These are phyloP conservation scores for Pythium oligandrum DNA, from an alignment of 352 stramenopile genomes.

Conservation along the genomic window DNA sequence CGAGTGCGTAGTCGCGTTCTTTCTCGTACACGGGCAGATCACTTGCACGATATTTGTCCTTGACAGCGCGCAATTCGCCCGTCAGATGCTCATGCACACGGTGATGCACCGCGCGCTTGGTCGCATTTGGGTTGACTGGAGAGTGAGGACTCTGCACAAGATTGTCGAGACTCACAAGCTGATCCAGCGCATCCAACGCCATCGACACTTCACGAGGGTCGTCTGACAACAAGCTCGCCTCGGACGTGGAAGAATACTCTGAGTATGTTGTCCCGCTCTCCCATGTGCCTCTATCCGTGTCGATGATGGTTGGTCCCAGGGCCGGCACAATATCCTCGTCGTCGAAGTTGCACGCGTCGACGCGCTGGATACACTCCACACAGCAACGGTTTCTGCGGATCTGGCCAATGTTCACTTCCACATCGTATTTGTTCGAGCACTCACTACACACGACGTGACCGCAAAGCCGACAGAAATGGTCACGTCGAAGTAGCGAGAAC, in stretches of 20 bases:
- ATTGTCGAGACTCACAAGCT: conserved; percentile 19
- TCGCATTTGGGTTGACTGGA: conserved; percentile 27
- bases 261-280: conserved; percentile 6
- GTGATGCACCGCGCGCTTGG: conserved; percentile 9
- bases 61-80: conserved; percentile 22
- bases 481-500: conserved; percentile 20
- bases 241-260: too few species aligned
- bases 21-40: conserved; percentile 22
- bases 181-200: conserved; percentile 38
- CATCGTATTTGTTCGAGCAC: conserved; percentile 17
- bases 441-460: conserved; percentile 28
- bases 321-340: conserved; percentile 30
- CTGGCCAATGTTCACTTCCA: conserved; percentile 17
- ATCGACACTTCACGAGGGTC: conserved; percentile 31
- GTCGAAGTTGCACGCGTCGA: conserved; percentile 28
- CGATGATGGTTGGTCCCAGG: conserved; percentile 37
- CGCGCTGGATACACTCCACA: conserved; percentile 15
- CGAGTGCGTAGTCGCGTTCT: conserved; percentile 43
- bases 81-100: conserved; percentile 40
- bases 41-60: conserved; percentile 16
- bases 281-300: conserved; percentile 35
- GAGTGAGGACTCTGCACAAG: neutral
- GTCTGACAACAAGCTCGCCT: conserved; percentile 29
- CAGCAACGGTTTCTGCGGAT: conserved; percentile 26
- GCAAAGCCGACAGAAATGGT: conserved; percentile 34